Base-by-base conservation (phyloP, 1,139 yeast species). In the Candida pseudocylindracea region DNA sequence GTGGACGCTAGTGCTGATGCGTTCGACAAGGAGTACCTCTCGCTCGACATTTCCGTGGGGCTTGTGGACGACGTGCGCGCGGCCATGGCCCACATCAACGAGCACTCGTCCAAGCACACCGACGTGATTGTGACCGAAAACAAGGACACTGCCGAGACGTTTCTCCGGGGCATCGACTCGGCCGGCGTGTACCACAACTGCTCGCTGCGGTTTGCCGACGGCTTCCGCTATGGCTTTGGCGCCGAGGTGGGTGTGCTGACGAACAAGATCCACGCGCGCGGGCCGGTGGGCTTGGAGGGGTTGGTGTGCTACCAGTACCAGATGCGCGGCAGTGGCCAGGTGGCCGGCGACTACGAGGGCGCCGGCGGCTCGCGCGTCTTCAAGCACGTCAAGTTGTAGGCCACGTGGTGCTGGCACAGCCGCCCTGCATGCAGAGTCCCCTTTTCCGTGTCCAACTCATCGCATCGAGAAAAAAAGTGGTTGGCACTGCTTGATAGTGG, bases 101-200 rank as follows among this genome's bases (percentile, higher is more conserved):
- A 54, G 30, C 95, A 88, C 48, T 88, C 96, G 1, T 88, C 98
- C 2, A 88, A 83, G 45, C 99, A 91, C 51, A 91, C 99, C 0
- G 99, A 91, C 45, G 71, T 81, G 37, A 85, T 91, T 37, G 60
- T 91, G 38, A 85, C 98, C 1, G 79, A 75, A 41, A 57, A 68
- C 41, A 65, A 76, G 45, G 60, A 45, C 6, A 57, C 56, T 7
- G 96, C 98, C 0, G 76, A 79, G 31, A 53, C 53, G 37, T 91
- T 88, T 54, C 53, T 85, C 45, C 72, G 73, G 50, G 92, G 85
- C 26, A 67, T 91, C 30, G 98, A 91, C 50, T 79, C 95, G 6
- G 79, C 96, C 2, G 95, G 96, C 36, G 93, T 88, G n/a, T 91
- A 81, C 57, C 85, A 96, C 95, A 91, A 91, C 48, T 85, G 93